Percentiles rank a stretch among this genome's conserved stretches.
Conservation (phyloP, 2,329 filamentous ascomycete species). For the Aspergillus caelatus region DNA sequence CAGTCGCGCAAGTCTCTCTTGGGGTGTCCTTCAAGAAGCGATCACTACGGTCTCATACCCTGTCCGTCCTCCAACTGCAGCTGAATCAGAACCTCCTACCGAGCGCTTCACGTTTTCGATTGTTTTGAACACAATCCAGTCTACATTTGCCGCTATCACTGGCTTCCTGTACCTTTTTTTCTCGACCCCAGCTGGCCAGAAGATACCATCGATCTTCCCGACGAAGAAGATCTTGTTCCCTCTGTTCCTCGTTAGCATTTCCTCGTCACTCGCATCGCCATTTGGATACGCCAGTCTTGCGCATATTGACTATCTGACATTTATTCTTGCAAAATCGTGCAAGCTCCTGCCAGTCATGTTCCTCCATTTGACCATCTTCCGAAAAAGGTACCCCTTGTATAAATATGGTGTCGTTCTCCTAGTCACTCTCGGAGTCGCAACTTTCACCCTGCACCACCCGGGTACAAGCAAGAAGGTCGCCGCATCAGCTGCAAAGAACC, state of each 20-base stretch:
- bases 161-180: conserved; percentile 78
- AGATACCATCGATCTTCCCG: conserved; percentile 67
- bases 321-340: conserved; percentile 95
- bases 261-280: conserved; percentile 85
- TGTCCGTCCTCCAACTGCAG: conserved; percentile 53
- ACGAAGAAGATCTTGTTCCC: conserved; percentile 73
- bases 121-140: conserved; percentile 95
- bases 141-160: conserved; percentile 79
- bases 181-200: conserved; percentile 59
- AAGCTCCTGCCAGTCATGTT: conserved; percentile 99
- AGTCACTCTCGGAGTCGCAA: conserved; percentile 88
- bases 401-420: conserved; percentile 93
- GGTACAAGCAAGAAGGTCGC: conserved; percentile 61
- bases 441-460: conserved; percentile 86
- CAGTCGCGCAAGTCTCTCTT: conserved; percentile 68
- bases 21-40: conserved; percentile 95
- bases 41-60: conserved; percentile 92
- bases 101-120: conserved; percentile 91
- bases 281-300: conserved; percentile 92
- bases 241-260: conserved; percentile 81
- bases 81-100: conserved; percentile 39
- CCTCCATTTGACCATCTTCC: conserved; percentile 89
- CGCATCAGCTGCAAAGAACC: conserved; percentile 48
- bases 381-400: conserved; percentile 85
- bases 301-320: conserved; percentile 97